These are phyloP conservation scores for Coemansia sp. DNA, from an alignment of 192 early-diverging fungal genomes.

Conservation along the genomic window DNA sequence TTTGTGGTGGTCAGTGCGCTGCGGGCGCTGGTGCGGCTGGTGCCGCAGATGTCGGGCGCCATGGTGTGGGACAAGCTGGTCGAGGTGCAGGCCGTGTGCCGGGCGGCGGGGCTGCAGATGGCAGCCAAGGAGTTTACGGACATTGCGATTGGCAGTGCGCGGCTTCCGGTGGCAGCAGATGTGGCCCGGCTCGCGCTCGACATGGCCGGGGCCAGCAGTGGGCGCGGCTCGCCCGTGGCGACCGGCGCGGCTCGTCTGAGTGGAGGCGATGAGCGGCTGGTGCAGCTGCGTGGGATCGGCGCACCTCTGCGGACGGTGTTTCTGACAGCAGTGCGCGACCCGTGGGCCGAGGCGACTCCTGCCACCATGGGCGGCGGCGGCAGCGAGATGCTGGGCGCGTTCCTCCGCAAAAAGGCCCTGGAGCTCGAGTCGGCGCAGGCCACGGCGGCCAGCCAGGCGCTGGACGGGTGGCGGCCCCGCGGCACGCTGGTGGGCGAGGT, in stretches of 20 bases:
- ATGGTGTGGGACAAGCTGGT: conserved; percentile 55
- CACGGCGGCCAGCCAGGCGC: conserved; percentile 21
- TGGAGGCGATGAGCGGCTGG: neutral
- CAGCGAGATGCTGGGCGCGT: conserved; percentile 17
- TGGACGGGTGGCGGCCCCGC: conserved; percentile 74
- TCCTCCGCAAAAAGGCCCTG: conserved; percentile 58
- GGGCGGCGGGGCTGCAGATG: conserved; percentile 21
- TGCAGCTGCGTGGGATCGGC: conserved; percentile 45
- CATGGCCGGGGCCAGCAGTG: conserved; percentile 9
- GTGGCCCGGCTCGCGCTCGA: conserved; percentile 36
- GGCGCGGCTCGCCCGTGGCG: neutral
- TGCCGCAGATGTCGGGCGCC: conserved; percentile 53
- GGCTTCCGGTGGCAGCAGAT: conserved; percentile 28
- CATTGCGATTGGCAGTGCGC: conserved; percentile 27
- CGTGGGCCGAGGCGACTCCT: conserved; percentile 5
- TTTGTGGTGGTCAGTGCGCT: conserved; percentile 92
- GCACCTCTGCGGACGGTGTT: conserved; percentile 48
- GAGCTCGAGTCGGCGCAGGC: conserved; percentile 51
- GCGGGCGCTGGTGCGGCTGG: conserved; percentile 75
- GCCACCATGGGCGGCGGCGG: neutral
- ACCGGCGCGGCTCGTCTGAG: no score
- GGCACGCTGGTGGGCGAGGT: conserved; percentile 80
- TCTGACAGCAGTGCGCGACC: conserved; percentile 40
- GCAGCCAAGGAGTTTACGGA: conserved; percentile 32
- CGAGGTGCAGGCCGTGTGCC: conserved; percentile 25